Evolutionary conservation across 106 monocot species (phyloP).

Genomic region (Iris macrosiphon): DNA sequence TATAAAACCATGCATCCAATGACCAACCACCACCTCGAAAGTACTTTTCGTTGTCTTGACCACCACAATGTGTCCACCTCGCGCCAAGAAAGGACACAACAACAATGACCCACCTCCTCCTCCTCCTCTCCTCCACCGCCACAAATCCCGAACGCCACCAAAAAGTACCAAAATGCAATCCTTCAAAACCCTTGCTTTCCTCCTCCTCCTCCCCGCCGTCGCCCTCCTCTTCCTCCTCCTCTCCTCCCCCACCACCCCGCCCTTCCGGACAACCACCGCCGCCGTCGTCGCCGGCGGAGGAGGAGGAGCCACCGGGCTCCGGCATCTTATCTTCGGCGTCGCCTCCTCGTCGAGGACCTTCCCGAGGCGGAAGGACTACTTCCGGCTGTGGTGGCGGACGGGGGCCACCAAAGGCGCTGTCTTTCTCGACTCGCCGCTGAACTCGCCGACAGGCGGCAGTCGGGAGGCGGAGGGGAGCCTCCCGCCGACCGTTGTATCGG

Average conservation of each 20-base stretch:
- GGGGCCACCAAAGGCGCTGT: slow-evolving; percentile 22
- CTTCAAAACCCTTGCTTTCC: slow-evolving; percentile 1
- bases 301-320: slow-evolving; percentile 8
- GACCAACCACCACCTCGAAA: too few species aligned
- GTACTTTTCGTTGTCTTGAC: too few species aligned
- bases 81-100: too few species aligned
- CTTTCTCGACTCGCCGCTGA: slow-evolving; percentile 42
- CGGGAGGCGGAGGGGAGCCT: neutral
- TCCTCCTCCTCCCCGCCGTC: slow-evolving; percentile 8
- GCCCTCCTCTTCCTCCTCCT: slow-evolving; percentile 1
- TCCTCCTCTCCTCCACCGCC: too few species aligned
- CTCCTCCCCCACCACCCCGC: slow-evolving; percentile 2
- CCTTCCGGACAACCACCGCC: neutral
- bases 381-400: slow-evolving; percentile 59
- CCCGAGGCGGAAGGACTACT: slow-evolving; percentile 30
- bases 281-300: neutral
- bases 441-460: too few species aligned
- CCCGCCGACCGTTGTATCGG: slow-evolving; percentile 24
- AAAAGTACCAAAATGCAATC: slow-evolving; percentile 4
- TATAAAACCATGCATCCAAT: too few species aligned
- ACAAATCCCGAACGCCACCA: too few species aligned
- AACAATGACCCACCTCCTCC: too few species aligned
- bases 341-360: slow-evolving; percentile 46
- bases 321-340: slow-evolving; percentile 73
- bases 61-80: too few species aligned